A percentile compares a stretch with the other conserved stretches of the same genome.
phyloP scores from a whole-genome alignment of 768 basidiomycete species.

The Tylopilus cervinicoccineus region DNA sequence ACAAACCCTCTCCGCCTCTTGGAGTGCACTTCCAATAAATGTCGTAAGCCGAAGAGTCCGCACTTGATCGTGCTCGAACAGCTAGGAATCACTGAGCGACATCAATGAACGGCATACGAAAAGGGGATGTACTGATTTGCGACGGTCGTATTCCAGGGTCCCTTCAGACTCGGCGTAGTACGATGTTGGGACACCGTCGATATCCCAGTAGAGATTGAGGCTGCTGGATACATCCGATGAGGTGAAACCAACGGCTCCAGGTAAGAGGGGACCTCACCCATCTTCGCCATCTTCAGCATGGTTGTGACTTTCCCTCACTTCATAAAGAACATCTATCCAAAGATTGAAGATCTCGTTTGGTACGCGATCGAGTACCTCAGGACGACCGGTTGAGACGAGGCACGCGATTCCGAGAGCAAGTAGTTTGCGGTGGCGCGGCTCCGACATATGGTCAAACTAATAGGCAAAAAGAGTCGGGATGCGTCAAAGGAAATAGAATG shows the following conservation, averaged over 20 bases:
- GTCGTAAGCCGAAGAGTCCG: conserved; percentile 60
- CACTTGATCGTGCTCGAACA: conserved; percentile 68
- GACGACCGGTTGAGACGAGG: conserved; percentile 70
- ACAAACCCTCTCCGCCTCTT: conserved; percentile 57
- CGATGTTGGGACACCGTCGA: conserved; percentile 50
- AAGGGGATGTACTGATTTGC: conserved; percentile 58
- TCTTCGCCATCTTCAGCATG: conserved; percentile 34
- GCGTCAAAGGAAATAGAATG: not conserved
- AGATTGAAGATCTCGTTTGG: conserved; percentile 76
- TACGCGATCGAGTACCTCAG: conserved; percentile 68
- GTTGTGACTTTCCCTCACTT: conserved; percentile 68
- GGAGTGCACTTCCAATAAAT: conserved; percentile 54
- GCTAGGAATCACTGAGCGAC: conserved; percentile 38
- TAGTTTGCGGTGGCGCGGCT: conserved; percentile 80
- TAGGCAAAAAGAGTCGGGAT: not conserved
- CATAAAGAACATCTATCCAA: conserved; percentile 87
- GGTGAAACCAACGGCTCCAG: not conserved
- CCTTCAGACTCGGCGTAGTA: conserved; percentile 64
- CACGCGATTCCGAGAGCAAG: conserved; percentile 77
- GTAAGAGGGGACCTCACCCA: conserved; percentile 25
- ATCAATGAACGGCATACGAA: not conserved
- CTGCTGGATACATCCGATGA: conserved; percentile 15
- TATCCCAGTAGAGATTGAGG: conserved; percentile 68
- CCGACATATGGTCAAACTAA: conserved; percentile 90
- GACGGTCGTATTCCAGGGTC: conserved; percentile 73